A percentile compares a stretch with the other conserved stretches of the same genome.
phyloP scores from a whole-genome alignment of 148 eudicot genomes.

The Chenopodium album region DNA sequence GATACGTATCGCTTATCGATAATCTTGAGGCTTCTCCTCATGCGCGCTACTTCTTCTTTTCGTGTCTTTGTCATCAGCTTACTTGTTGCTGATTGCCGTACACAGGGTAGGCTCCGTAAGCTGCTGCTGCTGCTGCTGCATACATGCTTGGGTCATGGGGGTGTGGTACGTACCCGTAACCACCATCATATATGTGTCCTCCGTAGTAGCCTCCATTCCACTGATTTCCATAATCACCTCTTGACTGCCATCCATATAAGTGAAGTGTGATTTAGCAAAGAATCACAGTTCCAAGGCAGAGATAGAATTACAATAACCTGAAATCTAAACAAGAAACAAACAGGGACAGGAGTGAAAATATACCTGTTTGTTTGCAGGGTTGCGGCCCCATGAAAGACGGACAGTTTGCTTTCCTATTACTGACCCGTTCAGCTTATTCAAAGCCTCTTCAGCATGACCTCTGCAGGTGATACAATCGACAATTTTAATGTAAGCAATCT shows the following conservation, averaged over 20 bases:
- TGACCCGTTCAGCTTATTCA: constrained; percentile 82
- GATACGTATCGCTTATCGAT: constrained; percentile 16
- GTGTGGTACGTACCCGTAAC: constrained; percentile 73
- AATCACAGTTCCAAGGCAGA: neutral
- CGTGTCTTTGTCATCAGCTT: constrained; percentile 32
- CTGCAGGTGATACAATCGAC: constrained; percentile 36
- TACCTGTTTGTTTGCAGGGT: constrained; percentile 91
- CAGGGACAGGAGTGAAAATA: neutral
- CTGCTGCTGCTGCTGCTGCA: constrained; percentile 67
- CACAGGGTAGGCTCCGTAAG: constrained; percentile 76
- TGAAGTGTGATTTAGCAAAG: neutral
- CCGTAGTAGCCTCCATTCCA: constrained; percentile 90
- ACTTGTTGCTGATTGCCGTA: constrained; percentile 87
- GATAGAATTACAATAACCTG: neutral
- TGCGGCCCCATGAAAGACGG: constrained; percentile 98
- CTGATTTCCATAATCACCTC: constrained; percentile 68
- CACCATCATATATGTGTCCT: constrained; percentile 68
- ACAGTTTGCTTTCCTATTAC: constrained; percentile 92
- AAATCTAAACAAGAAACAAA: neutral
- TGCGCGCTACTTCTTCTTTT: neutral
- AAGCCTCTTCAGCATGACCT: constrained; percentile 82
- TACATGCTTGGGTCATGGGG: constrained; percentile 91
- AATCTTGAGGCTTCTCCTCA: constrained; percentile 19
- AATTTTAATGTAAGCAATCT: neutral
- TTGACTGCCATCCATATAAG: constrained; percentile 43